phyloP scores from a whole-genome alignment of 495 filamentous ascomycete species.

The Penicillium longicatenatum region DNA sequence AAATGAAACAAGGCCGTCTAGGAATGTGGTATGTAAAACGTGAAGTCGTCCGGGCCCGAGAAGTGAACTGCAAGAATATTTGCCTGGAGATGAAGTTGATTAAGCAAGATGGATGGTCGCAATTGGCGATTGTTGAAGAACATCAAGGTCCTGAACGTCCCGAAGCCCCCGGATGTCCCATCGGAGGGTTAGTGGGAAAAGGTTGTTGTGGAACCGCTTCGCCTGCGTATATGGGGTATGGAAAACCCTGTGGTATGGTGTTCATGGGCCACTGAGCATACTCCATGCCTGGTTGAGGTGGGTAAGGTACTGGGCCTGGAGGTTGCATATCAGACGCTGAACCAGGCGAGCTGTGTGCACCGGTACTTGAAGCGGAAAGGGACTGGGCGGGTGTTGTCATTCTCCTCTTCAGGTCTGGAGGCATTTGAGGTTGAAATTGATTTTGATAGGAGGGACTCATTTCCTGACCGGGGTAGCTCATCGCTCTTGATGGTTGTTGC shows the following conservation, averaged over 20 bases:
- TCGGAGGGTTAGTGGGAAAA: constrained; percentile 31
- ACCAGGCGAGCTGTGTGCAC: constrained; percentile 32
- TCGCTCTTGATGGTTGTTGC: constrained; percentile 33
- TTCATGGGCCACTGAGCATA: constrained; percentile 43
- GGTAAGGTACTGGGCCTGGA: constrained; percentile 38
- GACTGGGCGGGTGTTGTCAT: constrained; percentile 47
- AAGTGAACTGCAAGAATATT: background rate
- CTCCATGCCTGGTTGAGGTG: constrained; percentile 37
- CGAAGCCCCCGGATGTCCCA: constrained; percentile 41
- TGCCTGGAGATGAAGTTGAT: background rate
- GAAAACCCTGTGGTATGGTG: constrained; percentile 34
- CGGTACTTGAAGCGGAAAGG: constrained; percentile 23
- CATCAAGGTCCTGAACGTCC: constrained; percentile 26
- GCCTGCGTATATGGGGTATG: constrained; percentile 41
- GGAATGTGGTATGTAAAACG: constrained; percentile 28
- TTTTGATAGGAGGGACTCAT: constrained; percentile 33
- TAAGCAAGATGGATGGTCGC: background rate
- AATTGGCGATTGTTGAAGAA: background rate
- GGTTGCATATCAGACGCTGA: constrained; percentile 33
- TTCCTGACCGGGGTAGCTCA: constrained; percentile 44
- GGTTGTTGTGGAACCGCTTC: constrained; percentile 37
- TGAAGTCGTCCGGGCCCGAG: constrained; percentile 16
- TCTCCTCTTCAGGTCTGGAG: constrained; percentile 43
- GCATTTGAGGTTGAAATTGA: constrained; percentile 37
- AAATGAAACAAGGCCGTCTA: constrained; percentile 36